phyloP scores from a whole-genome alignment of 768 basidiomycete genomes.

The Scleroderma citrinum region DNA sequence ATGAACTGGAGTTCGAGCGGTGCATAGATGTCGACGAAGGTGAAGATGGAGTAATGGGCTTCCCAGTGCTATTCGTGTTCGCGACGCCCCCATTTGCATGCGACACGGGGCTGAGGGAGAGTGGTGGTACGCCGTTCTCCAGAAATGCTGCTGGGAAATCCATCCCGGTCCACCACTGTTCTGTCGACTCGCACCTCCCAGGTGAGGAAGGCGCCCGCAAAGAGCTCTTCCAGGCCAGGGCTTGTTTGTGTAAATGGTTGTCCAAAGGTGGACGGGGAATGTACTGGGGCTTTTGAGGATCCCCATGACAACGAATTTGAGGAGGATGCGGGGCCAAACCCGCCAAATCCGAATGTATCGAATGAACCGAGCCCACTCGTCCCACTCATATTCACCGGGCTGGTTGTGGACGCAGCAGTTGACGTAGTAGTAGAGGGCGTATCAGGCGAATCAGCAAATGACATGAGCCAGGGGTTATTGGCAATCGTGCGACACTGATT shows the following conservation, averaged over 20 bases:
- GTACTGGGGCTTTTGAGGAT: constrained; percentile 2
- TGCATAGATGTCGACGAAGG: too few species aligned
- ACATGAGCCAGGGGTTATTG: constrained; percentile 79
- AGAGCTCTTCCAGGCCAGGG: constrained; percentile 34
- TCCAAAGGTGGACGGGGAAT: constrained; percentile 15
- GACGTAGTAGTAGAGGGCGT: constrained; percentile 24
- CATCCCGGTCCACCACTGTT: constrained; percentile 12
- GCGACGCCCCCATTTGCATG: too few species aligned
- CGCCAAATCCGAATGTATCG: constrained; percentile 41
- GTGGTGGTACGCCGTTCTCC: constrained; percentile 26
- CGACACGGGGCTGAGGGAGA: too few species aligned
- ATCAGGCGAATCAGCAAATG: constrained; percentile 62
- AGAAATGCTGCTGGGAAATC: constrained; percentile 29
- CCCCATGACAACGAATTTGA: not conserved
- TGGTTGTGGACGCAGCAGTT: too few species aligned
- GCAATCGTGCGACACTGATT: constrained; percentile 74
- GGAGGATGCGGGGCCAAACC: not conserved
- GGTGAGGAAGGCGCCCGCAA: constrained; percentile 39
- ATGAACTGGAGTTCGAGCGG: constrained; percentile 14
- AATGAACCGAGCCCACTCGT: constrained; percentile 17
- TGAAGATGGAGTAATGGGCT: too few species aligned
- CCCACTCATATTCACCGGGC: constrained; percentile 2
- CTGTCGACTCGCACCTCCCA: constrained; percentile 14
- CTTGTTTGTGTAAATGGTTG: constrained; percentile 20
- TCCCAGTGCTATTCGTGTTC: too few species aligned